phyloP scores from a whole-genome alignment of 2,329 filamentous ascomycete species.

The Bimuria novae-zelandiae region DNA sequence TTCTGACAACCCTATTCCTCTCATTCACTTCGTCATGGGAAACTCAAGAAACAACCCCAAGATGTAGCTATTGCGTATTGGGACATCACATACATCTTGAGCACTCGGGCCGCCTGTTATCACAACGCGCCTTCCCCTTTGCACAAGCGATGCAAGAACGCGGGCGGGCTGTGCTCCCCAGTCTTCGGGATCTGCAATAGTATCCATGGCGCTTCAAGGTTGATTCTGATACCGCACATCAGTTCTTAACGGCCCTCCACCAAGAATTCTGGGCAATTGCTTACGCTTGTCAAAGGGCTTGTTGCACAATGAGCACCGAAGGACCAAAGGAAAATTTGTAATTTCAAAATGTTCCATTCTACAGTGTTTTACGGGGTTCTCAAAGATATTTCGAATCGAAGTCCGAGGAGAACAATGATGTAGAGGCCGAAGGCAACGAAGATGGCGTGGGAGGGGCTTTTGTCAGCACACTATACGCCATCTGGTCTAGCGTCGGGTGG shows the following conservation, averaged over 20 bases:
- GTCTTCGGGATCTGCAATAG: constrained; percentile 50
- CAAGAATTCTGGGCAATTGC: constrained; percentile 15
- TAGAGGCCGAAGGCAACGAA: neutral
- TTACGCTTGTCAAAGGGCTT: constrained; percentile 51
- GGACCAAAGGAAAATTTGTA: constrained; percentile 25
- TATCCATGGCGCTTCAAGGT: constrained; percentile 53
- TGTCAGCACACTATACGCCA: neutral
- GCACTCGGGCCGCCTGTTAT: neutral
- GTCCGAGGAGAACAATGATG: neutral
- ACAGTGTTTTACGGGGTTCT: neutral
- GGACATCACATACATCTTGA: neutral
- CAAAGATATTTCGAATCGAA: no score
- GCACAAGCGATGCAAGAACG: constrained; percentile 42
- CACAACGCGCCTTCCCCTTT: neutral
- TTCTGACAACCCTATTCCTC: no score
- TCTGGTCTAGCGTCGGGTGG: neutral
- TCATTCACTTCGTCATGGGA: no score
- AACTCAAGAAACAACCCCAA: no score
- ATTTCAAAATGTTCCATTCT: constrained; percentile 16
- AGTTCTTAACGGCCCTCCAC: neutral
- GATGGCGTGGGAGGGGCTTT: neutral
- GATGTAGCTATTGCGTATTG: no score
- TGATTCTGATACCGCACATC: constrained; percentile 37
- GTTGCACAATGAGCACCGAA: constrained; percentile 47
- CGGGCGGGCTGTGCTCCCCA: constrained; percentile 23